Base-by-base conservation (phyloP, 1,284 basidiomycete species). In the Mycena sp. region DNA sequence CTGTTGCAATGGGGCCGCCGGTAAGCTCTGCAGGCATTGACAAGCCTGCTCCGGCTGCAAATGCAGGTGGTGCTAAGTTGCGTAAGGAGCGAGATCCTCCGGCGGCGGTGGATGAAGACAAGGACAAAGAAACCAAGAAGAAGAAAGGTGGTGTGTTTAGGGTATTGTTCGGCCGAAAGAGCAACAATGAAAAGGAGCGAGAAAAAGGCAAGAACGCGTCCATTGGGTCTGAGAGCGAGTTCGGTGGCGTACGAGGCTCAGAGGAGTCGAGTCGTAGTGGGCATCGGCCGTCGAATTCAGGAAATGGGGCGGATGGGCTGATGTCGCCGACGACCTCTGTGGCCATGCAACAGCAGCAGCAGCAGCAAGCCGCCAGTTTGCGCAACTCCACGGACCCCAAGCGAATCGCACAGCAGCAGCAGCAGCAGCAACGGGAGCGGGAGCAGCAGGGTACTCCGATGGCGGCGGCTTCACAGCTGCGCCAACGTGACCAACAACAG, bases 401-500 rank as follows among this genome's bases (percentile, higher is more conserved):
- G 52, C 73, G 73, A n/a, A 64, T 66, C 44, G 72, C 77, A 58
- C 72, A 72, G 51, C 72, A 71, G 64, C 73, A 70, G 28, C 72
- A 70, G 58, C 68, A 51, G n/a, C 74, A 73, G 62, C 73, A 77
- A 59, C 70, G 70, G 54, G 72, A 71, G 60, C 70, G 60, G 29
- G 55, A 63, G 0, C 80, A 63, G 71, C 78, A 59, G 61, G 52
- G 75, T 66, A 46, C 71, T 54, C 74, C 75, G 17, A 76, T 79
- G 57, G 75, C 80, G 2, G 80, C 83, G 54, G 80, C 78, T 0
- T 85, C 89, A 10, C 87, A 90, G 52, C 82, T 96, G 55, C 92
- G 94, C 65, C 92, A 96, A 76, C 86, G 88, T 61, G 95, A 97
- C 70, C 90, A 93, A 73, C 90, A 95, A 67, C 91, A 95, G 63